Conservation (phyloP, 805 yeast genomes). For the Spathaspora boniae region DNA sequence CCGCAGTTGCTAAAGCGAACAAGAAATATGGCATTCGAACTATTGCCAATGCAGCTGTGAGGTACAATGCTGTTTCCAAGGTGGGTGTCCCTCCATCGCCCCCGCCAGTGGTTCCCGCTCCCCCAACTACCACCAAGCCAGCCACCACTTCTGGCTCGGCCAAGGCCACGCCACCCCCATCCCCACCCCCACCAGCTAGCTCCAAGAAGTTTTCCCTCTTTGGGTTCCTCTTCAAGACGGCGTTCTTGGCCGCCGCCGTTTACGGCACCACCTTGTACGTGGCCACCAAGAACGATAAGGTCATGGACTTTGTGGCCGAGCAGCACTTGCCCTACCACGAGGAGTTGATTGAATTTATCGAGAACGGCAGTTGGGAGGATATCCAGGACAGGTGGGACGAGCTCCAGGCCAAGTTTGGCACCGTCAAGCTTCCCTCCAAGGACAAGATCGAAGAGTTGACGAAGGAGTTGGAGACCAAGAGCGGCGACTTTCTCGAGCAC, state of each 20-base stretch:
- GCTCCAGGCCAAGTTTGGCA: conserved; percentile 14
- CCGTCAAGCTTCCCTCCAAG: conserved; percentile 27
- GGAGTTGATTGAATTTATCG: conserved; percentile 35
- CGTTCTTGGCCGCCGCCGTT: conserved; percentile 23
- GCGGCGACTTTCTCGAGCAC: conserved; percentile 33
- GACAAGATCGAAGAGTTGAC: conserved; percentile 31
- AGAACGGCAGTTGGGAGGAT: conserved; percentile 33
- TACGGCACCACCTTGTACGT: conserved; percentile 39
- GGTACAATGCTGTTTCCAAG: conserved; percentile 1
- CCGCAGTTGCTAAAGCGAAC: too few species aligned
- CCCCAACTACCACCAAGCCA: too few species aligned
- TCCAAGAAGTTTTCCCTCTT: conserved; percentile 30
- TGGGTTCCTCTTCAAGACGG: conserved; percentile 28
- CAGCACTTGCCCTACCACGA: conserved; percentile 42
- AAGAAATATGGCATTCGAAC: conserved; percentile 6
- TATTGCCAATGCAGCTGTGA: conserved; percentile 7
- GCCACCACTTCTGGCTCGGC: too few species aligned
- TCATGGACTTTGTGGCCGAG: conserved; percentile 43
- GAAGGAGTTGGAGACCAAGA: conserved; percentile 26
- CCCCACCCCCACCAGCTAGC: conserved; percentile 9
- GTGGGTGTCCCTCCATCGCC: too few species aligned
- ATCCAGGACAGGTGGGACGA: conserved; percentile 18
- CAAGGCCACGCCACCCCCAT: conserved; percentile 4
- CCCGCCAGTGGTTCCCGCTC: conserved; percentile 5
- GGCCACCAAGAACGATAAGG: conserved; percentile 42